A percentile compares a stretch with the other conserved stretches of the same genome.
phyloP scores from a whole-genome alignment of 768 basidiomycete species.

The Suillus subluteus region DNA sequence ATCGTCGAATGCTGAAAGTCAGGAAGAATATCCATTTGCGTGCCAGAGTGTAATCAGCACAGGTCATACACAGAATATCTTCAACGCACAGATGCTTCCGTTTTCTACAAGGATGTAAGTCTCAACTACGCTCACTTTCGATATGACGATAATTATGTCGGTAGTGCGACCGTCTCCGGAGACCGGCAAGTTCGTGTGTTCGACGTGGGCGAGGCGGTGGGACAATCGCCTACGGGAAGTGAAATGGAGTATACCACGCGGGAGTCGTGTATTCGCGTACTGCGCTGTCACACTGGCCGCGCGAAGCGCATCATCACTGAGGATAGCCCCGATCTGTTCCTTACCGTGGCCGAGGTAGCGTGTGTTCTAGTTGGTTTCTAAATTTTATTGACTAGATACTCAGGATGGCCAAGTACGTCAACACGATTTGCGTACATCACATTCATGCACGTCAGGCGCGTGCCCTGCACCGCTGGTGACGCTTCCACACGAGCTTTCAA shows the following conservation, averaged over 20 bases:
- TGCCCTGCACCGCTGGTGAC: slow-evolving; percentile 78
- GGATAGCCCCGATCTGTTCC: slow-evolving; percentile 73
- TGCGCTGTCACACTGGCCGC: slow-evolving; percentile 72
- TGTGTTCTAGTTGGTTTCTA: slow-evolving; percentile 11
- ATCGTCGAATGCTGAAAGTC: slow-evolving; percentile 30
- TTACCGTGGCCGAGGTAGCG: slow-evolving; percentile 79
- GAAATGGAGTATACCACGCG: slow-evolving; percentile 50
- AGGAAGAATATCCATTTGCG: slow-evolving; percentile 57
- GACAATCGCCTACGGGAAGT: slow-evolving; percentile 40
- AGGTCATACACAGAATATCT: slow-evolving; percentile 84
- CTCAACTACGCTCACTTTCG: slow-evolving; percentile 19
- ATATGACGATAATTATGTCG: slow-evolving; percentile 10
- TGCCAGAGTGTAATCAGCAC: slow-evolving; percentile 74
- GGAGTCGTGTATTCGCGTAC: slow-evolving; percentile 53
- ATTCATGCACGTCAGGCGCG: slow-evolving; percentile 56
- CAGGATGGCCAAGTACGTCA: slow-evolving; percentile 89
- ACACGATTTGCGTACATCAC: slow-evolving; percentile 76
- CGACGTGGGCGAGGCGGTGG: slow-evolving; percentile 56
- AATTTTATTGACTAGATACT: slow-evolving; percentile 26
- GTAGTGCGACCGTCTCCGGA: slow-evolving; percentile 72
- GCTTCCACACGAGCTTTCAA: slow-evolving; percentile 67
- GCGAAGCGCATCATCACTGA: slow-evolving; percentile 84
- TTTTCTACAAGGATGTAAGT: slow-evolving; percentile 77
- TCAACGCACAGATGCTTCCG: slow-evolving; percentile 81
- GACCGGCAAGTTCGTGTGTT: slow-evolving; percentile 81